phyloP scores from a whole-genome alignment of 2,329 filamentous ascomycete genomes.

The Parascedosporium putredinis region DNA sequence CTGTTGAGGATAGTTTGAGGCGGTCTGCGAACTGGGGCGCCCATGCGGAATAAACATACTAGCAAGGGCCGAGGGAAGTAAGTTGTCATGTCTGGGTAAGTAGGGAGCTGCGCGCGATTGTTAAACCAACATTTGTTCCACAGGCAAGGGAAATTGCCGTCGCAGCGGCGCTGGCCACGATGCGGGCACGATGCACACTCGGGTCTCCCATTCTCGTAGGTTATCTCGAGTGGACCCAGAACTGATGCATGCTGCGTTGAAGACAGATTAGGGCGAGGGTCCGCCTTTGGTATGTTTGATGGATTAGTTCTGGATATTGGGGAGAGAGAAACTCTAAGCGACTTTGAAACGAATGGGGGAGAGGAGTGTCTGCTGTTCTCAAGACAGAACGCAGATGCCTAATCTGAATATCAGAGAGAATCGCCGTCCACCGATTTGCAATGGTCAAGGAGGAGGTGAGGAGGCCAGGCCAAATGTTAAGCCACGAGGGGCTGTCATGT shows the following conservation, averaged over 20 bases:
- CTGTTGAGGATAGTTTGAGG: slow-evolving; percentile 78
- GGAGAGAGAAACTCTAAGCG: too few relatives aligned
- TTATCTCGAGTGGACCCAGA: not conserved
- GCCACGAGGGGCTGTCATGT: not conserved
- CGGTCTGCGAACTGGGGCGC: slow-evolving; percentile 87
- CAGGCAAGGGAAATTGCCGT: slow-evolving; percentile 79
- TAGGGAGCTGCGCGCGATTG: not conserved
- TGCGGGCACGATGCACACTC: slow-evolving; percentile 51
- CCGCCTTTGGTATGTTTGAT: too few relatives aligned
- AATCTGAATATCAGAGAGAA: too few relatives aligned
- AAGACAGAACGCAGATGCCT: too few relatives aligned
- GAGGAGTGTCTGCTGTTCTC: too few relatives aligned
- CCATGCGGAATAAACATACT: slow-evolving; percentile 99
- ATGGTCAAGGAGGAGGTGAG: not conserved
- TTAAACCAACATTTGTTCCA: slow-evolving; percentile 69
- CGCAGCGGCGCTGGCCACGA: slow-evolving; percentile 75
- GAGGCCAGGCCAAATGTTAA: not conserved
- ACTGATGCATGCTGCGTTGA: slow-evolving; percentile 1
- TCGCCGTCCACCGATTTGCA: too few relatives aligned
- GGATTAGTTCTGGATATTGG: too few relatives aligned
- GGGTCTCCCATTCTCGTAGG: slow-evolving; percentile 30
- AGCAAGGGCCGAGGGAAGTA: slow-evolving; percentile 10
- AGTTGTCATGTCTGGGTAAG: not conserved
- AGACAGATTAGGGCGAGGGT: too few relatives aligned
- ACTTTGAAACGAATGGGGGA: too few relatives aligned